Base-by-base conservation (phyloP, 345 rosid genomes). In the Eucalyptus caleyi region DNA sequence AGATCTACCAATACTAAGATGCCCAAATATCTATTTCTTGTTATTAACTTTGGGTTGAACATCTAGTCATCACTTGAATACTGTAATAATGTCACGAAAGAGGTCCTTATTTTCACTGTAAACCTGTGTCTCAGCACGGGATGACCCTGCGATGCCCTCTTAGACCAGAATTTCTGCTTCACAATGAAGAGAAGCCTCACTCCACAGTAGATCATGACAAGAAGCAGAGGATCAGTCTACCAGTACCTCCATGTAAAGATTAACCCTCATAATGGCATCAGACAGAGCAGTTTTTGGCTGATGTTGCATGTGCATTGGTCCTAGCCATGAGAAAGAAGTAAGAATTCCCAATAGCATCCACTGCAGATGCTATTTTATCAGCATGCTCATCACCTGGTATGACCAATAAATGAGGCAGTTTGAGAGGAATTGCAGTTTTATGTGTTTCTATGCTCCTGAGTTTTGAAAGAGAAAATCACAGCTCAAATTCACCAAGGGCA, bases 301-400 rank as follows among this genome's bases (percentile, higher is more conserved):
- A 95, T 9, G 92, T 91, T 10, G 94, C 96, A 82, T 93, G 90
- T 1, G 95, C 95, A 89, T 94, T 94, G 44, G 94, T 92, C 77
- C 96, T 91, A 56, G 94, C 95, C 34, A 93, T 93, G 65, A 95
- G 93, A 89, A 94, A 93, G 88, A 95, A 93, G 87, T 93, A 92
- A 9, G 96, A 90, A 89, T 93, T 93, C 90, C 94, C 95, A 56
- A 92, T 91, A 42, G 95, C 96, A 83, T 94, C 94, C 88, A 95
- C 92, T 3, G 94, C 93, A 87, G 93, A 93, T 81, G 94, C 95
- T 80, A 94, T 93, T 87, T 94, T 93, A 19, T 93, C 92, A 27
- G 97, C 95, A 88, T 95, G 94, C 90, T 95, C 93, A 87, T 93
- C 96, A 5, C 94, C 94, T 60, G 94, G 93, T 83, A 91, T 94